phyloP scores from a whole-genome alignment of 2,329 filamentous ascomycete species.

The Geosmithia putterillii region DNA sequence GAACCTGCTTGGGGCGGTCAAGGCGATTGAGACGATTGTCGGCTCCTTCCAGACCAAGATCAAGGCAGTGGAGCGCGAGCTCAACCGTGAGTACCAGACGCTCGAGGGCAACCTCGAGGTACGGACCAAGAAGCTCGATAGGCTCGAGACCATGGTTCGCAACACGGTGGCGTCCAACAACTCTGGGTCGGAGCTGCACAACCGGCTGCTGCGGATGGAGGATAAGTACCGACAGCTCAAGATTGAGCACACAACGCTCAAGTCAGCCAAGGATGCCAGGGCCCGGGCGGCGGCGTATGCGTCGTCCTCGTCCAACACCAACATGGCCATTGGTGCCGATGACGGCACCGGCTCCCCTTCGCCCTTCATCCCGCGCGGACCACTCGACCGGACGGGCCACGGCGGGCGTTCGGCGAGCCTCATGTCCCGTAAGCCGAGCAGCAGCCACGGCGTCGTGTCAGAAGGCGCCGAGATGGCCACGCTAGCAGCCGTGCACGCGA shows the following conservation, averaged over 20 bases:
- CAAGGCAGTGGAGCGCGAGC: slow-evolving; percentile 72
- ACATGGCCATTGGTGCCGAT: slow-evolving; percentile 16
- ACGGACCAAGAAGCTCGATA: slow-evolving; percentile 74
- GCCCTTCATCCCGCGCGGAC: slow-evolving; percentile 39
- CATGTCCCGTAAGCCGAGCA: background rate
- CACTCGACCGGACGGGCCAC: slow-evolving; percentile 9
- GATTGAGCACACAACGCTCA: slow-evolving; percentile 57
- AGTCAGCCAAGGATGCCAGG: slow-evolving; percentile 47
- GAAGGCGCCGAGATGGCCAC: background rate
- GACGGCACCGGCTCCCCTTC: slow-evolving; percentile 31
- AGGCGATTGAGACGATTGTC: slow-evolving; percentile 73
- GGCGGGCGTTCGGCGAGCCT: slow-evolving; percentile 7
- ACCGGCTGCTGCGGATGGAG: slow-evolving; percentile 40
- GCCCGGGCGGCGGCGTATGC: slow-evolving; percentile 29
- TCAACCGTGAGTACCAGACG: slow-evolving; percentile 83
- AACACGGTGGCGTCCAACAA: slow-evolving; percentile 44
- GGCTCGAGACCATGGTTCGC: slow-evolving; percentile 68
- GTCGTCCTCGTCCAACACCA: slow-evolving; percentile 15
- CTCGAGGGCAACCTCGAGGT: slow-evolving; percentile 72
- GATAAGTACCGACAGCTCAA: slow-evolving; percentile 51
- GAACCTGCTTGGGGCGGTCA: slow-evolving; percentile 77
- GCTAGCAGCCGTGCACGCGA: background rate
- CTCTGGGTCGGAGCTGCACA: slow-evolving; percentile 28
- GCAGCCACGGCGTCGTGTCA: slow-evolving; percentile 11
- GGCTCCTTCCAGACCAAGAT: slow-evolving; percentile 69